Conservation (phyloP, 2,329 filamentous ascomycete genomes). For the Xylariaceae sp. region DNA sequence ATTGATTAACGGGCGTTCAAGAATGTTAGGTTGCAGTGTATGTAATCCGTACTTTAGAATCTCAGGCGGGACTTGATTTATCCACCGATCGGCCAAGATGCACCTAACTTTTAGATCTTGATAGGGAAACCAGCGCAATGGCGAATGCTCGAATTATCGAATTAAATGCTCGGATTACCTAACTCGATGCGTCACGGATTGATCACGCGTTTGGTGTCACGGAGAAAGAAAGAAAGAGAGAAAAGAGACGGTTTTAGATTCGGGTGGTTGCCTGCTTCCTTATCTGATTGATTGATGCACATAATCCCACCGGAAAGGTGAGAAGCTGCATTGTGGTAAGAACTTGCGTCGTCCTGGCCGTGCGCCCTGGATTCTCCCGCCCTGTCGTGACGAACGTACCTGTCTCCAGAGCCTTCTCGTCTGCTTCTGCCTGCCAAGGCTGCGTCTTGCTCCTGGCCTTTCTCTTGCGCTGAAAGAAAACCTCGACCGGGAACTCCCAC, state of each 20-base stretch:
- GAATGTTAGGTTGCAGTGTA: too few species aligned
- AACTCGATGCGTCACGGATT: background rate
- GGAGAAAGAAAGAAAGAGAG: background rate
- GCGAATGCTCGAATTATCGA: background rate
- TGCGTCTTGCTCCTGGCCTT: background rate
- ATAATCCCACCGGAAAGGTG: too few species aligned
- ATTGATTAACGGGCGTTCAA: too few species aligned
- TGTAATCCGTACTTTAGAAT: too few species aligned
- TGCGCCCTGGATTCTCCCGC: background rate
- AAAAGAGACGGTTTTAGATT: background rate
- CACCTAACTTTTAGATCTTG: background rate
- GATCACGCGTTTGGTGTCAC: background rate
- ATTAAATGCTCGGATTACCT: background rate
- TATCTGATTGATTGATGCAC: background rate
- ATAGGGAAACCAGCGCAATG: background rate
- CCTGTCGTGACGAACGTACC: background rate
- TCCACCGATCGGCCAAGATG: background rate
- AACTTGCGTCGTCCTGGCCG: background rate
- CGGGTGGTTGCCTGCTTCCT: background rate
- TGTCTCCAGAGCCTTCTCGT: background rate
- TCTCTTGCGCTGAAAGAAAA: background rate
- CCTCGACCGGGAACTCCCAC: background rate
- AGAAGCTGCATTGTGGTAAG: background rate
- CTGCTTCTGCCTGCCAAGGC: background rate
- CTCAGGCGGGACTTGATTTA: too few species aligned